These are phyloP conservation scores for Plasmodium adleri DNA, from an alignment of 169 alveolate species.

Conservation along the genomic window DNA sequence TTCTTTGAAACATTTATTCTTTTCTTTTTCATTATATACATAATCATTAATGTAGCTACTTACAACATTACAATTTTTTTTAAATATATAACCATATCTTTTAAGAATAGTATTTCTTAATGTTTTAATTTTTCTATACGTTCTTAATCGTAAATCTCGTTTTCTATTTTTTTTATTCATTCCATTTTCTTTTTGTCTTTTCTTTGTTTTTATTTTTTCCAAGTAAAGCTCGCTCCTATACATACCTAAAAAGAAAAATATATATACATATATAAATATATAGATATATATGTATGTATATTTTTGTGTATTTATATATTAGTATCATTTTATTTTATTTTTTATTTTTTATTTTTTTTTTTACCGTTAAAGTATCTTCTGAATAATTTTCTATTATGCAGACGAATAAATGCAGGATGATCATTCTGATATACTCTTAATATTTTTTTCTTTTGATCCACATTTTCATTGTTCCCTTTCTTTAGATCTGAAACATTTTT, in stretches of 20 bases:
- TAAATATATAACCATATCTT: conserved; percentile 31
- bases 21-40: neutral
- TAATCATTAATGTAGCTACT: neutral
- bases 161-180: neutral
- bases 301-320: neutral
- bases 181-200: neutral
- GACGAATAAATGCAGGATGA: conserved; percentile 70
- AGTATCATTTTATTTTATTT: neutral
- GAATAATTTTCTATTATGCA: conserved; percentile 55
- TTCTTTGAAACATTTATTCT: neutral
- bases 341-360: neutral
- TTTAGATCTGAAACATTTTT: neutral
- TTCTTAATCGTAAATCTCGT: neutral
- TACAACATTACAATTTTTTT: neutral
- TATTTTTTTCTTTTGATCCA: neutral
- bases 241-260: neutral
- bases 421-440: neutral
- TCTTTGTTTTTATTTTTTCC: conserved; percentile 1
- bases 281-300: neutral
- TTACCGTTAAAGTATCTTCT: conserved; percentile 30
- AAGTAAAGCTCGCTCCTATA: conserved; percentile 52
- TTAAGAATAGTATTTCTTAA: conserved; percentile 16
- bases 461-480: neutral
- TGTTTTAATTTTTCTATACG: conserved; percentile 40
- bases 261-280: neutral